Conservation (phyloP, 768 basidiomycete genomes). For the Suillus alpinus region DNA sequence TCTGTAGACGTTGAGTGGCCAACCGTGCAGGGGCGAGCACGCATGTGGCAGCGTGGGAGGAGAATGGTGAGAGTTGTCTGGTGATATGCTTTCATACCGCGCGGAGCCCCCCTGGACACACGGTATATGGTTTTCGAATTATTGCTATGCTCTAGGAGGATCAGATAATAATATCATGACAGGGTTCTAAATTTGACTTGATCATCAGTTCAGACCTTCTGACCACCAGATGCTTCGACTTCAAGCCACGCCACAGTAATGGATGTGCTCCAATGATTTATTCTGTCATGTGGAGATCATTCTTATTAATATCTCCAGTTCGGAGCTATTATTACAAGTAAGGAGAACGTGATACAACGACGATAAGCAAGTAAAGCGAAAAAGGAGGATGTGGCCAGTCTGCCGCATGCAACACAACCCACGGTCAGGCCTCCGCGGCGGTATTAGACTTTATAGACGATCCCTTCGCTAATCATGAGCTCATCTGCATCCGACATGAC, state of each 20-base stretch:
- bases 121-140: not conserved
- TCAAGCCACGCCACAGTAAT: not conserved
- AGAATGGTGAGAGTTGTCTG: not conserved
- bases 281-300: not conserved
- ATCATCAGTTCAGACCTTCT: not conserved
- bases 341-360: constrained; percentile 3
- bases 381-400: not conserved
- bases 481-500: constrained; percentile 72
- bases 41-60: not conserved
- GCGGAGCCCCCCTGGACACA: not conserved
- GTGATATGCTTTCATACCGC: not conserved
- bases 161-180: not conserved
- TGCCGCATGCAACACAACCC: not conserved
- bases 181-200: no score
- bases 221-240: not conserved
- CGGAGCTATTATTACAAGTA: constrained; percentile 3
- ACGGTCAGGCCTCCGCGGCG: not conserved
- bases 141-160: not conserved
- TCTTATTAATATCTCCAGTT: not conserved
- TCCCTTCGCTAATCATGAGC: constrained; percentile 84
- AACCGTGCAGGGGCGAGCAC: not conserved
- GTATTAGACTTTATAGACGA: constrained; percentile 77
- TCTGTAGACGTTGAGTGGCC: constrained; percentile 21
- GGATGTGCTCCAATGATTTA: not conserved
- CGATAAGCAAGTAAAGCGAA: constrained; percentile 6